Evolutionary conservation across 768 basidiomycete species (phyloP).

Genomic region (Chalciporus piperatus): DNA sequence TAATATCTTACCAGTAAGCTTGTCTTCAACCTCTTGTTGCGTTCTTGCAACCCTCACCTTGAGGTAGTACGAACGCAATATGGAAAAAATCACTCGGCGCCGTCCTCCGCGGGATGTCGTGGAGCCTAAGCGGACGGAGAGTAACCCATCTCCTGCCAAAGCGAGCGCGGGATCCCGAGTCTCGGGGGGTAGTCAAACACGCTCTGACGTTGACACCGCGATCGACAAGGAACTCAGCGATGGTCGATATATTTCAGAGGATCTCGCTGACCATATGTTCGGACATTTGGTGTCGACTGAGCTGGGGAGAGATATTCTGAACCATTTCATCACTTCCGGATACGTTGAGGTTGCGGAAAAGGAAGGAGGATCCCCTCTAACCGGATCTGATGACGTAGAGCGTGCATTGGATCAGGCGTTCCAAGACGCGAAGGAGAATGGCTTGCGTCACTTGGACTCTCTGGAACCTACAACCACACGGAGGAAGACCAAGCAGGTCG

Average conservation of each 20-base stretch:
- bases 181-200: conserved; percentile 1
- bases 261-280: conserved; percentile 17
- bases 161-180: neutral
- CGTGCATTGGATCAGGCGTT: conserved; percentile 1
- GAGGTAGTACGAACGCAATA: neutral
- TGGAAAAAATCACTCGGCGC: too few species aligned
- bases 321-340: neutral
- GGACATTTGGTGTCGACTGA: conserved; percentile 3
- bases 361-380: neutral
- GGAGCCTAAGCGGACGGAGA: neutral
- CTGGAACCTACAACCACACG: neutral
- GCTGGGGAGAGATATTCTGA: conserved; percentile 2
- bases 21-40: conserved; percentile 5
- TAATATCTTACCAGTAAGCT: too few species aligned
- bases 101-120: neutral
- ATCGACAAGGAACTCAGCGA: conserved; percentile 7
- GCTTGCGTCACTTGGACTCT: neutral
- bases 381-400: neutral
- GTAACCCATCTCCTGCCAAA: conserved; percentile 2
- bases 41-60: neutral
- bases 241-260: conserved; percentile 6
- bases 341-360: neutral
- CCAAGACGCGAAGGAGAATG: neutral
- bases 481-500: neutral
- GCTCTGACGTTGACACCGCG: neutral